phyloP scores from a whole-genome alignment of 768 basidiomycete species.

The Rhizopogon vesiculosus region DNA sequence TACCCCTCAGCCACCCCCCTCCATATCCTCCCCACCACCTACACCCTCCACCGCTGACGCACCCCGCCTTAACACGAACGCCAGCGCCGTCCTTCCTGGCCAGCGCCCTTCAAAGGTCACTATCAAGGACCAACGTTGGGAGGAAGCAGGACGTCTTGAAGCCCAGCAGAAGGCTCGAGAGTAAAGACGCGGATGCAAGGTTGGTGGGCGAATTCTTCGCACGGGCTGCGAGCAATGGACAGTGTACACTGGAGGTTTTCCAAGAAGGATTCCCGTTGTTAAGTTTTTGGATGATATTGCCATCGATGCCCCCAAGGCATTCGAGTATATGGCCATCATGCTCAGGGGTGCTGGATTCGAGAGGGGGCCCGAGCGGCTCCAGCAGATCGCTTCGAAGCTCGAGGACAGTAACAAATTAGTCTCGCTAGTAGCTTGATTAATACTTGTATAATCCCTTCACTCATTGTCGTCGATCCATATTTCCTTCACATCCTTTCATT shows the following conservation, averaged over 20 bases:
- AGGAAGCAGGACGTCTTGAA: no score
- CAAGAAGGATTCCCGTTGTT: conserved; percentile 73
- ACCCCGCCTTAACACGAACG: no score
- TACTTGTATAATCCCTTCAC: no score
- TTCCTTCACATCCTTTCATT: no score
- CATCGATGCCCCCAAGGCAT: conserved; percentile 87
- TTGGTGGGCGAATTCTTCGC: conserved; percentile 74
- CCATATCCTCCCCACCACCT: no score
- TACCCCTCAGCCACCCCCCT: conserved; percentile 39
- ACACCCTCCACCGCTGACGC: no score
- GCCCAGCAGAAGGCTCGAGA: conserved; percentile 42
- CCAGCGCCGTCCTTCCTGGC: no score
- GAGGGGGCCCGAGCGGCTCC: conserved; percentile 48
- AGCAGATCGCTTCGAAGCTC: conserved; percentile 57
- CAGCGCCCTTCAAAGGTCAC: no score
- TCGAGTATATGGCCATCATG: conserved; percentile 62
- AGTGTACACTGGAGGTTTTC: conserved; percentile 57
- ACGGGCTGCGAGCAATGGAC: conserved; percentile 52
- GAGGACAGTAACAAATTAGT: conserved; percentile 56
- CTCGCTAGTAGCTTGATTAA: conserved; percentile 31
- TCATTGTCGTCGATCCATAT: no score
- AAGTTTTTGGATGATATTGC: conserved; percentile 85
- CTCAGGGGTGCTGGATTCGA: conserved; percentile 62
- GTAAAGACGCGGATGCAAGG: conserved; percentile 75
- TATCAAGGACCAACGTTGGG: no score